Percentiles rank a stretch among this genome's conserved stretches.
Evolutionary conservation across 768 basidiomycete genomes (phyloP).

Genomic region (Suillus luteus): DNA sequence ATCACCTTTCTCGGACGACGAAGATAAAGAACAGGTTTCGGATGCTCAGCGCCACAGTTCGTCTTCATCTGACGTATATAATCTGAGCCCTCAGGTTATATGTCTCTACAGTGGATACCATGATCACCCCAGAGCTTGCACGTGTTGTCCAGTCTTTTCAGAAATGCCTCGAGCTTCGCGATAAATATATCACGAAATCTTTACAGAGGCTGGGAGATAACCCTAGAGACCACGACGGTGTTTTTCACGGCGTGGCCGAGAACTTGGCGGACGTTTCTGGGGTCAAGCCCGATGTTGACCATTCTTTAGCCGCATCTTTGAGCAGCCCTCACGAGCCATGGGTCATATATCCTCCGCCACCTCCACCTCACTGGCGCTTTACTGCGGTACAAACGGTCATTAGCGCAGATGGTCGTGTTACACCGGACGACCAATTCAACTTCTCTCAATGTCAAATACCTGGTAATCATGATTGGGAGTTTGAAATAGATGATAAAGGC

Average conservation of each 20-base stretch:
- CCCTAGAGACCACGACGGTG: constrained; percentile 86
- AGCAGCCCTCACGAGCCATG: constrained; percentile 56
- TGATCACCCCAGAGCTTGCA: constrained; percentile 45
- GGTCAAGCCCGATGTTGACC: constrained; percentile 61
- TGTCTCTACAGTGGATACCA: constrained; percentile 15
- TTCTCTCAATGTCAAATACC: constrained; percentile 79
- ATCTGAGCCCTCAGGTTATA: constrained; percentile 4
- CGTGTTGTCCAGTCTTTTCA: constrained; percentile 72
- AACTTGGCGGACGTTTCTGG: constrained; percentile 65
- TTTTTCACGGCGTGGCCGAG: constrained; percentile 69
- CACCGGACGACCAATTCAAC: constrained; percentile 51
- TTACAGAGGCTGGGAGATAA: constrained; percentile 94
- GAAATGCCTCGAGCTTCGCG: constrained; percentile 86
- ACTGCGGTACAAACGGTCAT: constrained; percentile 49
- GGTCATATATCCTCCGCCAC: constrained; percentile 91
- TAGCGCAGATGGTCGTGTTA: constrained; percentile 38
- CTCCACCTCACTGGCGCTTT: constrained; percentile 97
- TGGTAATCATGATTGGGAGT: constrained; percentile 59
- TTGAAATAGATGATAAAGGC: constrained; percentile 81
- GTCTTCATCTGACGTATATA: constrained; percentile 10
- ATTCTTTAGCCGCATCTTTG: constrained; percentile 26
- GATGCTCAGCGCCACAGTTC: constrained; percentile 36
- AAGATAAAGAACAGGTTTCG: constrained; percentile 36
- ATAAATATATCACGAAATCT: constrained; percentile 91
- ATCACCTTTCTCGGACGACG: constrained; percentile 34